Conservation (phyloP, 2,329 filamentous ascomycete genomes). For the Aureobasidium sp. region DNA sequence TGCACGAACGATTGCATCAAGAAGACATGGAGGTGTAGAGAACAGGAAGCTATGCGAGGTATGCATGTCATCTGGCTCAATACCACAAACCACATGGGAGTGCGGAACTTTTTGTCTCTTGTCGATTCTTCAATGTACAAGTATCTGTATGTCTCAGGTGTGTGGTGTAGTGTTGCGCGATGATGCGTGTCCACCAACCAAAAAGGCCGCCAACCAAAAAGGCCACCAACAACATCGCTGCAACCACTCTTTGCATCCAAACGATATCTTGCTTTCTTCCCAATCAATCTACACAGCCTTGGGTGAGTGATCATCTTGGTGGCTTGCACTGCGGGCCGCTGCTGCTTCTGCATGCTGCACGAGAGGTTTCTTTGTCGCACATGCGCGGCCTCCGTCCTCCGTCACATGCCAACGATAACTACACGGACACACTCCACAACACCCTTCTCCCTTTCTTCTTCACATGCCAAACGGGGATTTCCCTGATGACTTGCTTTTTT, state of each 20-base stretch:
- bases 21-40: not conserved
- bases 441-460: not conserved
- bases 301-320: not conserved
- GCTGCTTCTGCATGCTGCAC: not conserved
- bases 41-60: not conserved
- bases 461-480: not conserved
- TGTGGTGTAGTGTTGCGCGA: not conserved
- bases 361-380: not conserved
- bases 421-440: not conserved
- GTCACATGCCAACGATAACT: not conserved
- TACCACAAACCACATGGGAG: not conserved
- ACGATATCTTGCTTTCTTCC: not conserved
- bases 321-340: not conserved
- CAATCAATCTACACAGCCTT: not conserved
- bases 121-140: not conserved
- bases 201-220: not conserved
- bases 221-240: not conserved
- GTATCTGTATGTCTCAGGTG: not conserved
- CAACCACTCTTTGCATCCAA: not conserved
- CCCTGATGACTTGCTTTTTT: not conserved
- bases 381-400: not conserved
- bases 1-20: not conserved
- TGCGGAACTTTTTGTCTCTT: not conserved
- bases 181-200: not conserved
- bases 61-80: not conserved